Percentiles rank a stretch among this genome's conserved stretches.
Evolutionary conservation across 306 rosid species (phyloP).

Genomic region (Senna tora): DNA sequence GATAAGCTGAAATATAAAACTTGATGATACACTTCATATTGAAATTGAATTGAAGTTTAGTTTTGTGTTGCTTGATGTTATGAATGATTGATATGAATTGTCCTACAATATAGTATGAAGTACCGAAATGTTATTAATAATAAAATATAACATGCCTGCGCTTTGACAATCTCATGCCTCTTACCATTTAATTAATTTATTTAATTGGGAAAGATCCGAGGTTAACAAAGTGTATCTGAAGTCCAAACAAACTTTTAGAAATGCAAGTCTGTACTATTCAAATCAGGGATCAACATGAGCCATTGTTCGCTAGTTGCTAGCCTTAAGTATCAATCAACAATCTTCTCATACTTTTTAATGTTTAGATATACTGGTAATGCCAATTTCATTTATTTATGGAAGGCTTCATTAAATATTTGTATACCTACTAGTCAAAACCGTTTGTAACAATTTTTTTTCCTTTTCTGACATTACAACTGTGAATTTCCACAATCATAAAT

Average conservation of each 20-base stretch:
- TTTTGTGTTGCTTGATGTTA: conserved; percentile 12
- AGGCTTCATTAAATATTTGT: conserved; percentile 1
- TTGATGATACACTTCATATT: neutral
- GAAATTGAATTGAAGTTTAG: neutral
- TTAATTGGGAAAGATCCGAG: neutral
- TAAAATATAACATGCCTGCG: neutral
- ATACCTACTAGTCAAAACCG: neutral
- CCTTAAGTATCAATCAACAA: neutral
- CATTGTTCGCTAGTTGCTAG: neutral
- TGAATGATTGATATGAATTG: neutral
- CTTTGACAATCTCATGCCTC: conserved; percentile 5
- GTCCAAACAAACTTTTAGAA: neutral
- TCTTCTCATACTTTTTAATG: neutral
- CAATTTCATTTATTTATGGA: conserved; percentile 4
- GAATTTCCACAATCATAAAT: neutral
- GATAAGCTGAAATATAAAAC: conserved; percentile 10
- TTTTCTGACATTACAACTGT: conserved; percentile 25
- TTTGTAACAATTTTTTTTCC: neutral
- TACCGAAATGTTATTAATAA: neutral
- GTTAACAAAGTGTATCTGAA: neutral
- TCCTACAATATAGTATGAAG: neutral
- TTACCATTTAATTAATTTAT: neutral
- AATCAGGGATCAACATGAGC: neutral
- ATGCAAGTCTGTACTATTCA: neutral
- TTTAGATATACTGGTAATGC: neutral